Evolutionary conservation across 176 grass and related monocot genomes (phyloP), one percentile per base, ranked within the genome.

Genomic region (Carex myosuroides): DNA sequence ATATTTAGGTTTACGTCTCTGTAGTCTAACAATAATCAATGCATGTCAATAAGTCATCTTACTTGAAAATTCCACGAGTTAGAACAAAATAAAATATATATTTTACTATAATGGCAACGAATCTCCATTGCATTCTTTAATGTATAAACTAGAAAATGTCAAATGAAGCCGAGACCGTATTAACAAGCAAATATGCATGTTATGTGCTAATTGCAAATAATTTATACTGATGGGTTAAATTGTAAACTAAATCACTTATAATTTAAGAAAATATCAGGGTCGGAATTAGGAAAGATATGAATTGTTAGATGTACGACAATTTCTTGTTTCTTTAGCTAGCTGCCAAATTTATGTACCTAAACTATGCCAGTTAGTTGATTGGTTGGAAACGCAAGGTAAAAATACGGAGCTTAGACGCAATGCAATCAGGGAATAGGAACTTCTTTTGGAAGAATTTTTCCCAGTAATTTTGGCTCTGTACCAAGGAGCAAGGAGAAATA

Each of bases 301-400:
- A 50, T 75, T 16, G 70, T 53, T 75, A 16, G 1, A 75, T 50
- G 11, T 52, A 8, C 13, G 44, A 75, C 22, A 75, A 53, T 50
- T 14, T 53, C 5, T 75, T 50, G 21, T 29, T 53, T 52, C 44
- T 75, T 6, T 29, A 13, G 46, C 70, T 53, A 75, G 20, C 10
- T 52, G 44, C 70, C 70, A 75, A 75, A 13, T 54, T 13, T 75
- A 3, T 75, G 70, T 75, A 52, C 70, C 44, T 70, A 53, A 75
- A 50, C 70, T 53, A 12, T 26, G 22, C 13, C 52, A 9, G 1
- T 48, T 55, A 56, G 72, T 76, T 76, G 72, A 76, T 76, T 53
- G 13, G 48, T 75, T 76, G 22, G 72, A 76, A 76, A 76, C 48
- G 37, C 70, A 76, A 76, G 44, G 44, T 2, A 29, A 29, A 53